These are phyloP conservation scores for Lachancea sp. DNA, from an alignment of 805 yeast species.

Conservation along the genomic window DNA sequence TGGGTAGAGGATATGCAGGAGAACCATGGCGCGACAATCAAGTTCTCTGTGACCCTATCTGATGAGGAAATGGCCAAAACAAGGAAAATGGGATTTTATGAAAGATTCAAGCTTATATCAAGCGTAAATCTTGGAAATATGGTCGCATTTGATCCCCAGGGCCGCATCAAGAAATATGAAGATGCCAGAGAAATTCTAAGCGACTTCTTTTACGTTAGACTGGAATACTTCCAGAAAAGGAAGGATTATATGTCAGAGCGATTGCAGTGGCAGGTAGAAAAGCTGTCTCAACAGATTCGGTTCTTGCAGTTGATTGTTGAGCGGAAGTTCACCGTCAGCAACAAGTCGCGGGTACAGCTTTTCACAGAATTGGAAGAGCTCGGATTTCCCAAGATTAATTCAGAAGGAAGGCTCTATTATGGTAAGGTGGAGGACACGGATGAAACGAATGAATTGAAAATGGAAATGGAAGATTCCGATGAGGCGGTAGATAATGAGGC, in stretches of 20 bases:
- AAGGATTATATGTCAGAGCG: slow-evolving; percentile 71
- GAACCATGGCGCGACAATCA: slow-evolving; percentile 78
- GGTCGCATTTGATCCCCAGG: slow-evolving; percentile 92
- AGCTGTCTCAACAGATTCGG: slow-evolving; percentile 75
- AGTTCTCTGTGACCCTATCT: slow-evolving; percentile 68
- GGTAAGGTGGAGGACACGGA: slow-evolving; percentile 30
- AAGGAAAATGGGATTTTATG: slow-evolving; percentile 66
- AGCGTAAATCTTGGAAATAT: slow-evolving; percentile 71
- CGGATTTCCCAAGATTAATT: slow-evolving; percentile 73
- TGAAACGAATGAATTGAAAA: slow-evolving; percentile 32
- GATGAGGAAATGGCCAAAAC: slow-evolving; percentile 82
- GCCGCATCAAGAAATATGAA: slow-evolving; percentile 79
- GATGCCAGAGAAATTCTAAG: slow-evolving; percentile 67
- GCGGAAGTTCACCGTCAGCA: slow-evolving; percentile 58
- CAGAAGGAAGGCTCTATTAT: slow-evolving; percentile 57
- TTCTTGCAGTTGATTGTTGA: slow-evolving; percentile 89
- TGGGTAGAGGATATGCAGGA: slow-evolving; percentile 96
- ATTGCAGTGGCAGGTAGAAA: slow-evolving; percentile 68
- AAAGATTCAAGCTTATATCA: slow-evolving; percentile 71
- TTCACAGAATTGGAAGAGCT: slow-evolving; percentile 54
- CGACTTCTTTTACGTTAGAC: slow-evolving; percentile 80
- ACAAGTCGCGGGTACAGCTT: slow-evolving; percentile 61
- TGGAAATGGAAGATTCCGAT: slow-evolving; percentile 35
- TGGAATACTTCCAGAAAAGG: slow-evolving; percentile 85
- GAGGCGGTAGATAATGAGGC: slow-evolving; percentile 33